Base-by-base conservation (phyloP, 2,329 filamentous ascomycete genomes). In the Epicoccum sorghinum region DNA sequence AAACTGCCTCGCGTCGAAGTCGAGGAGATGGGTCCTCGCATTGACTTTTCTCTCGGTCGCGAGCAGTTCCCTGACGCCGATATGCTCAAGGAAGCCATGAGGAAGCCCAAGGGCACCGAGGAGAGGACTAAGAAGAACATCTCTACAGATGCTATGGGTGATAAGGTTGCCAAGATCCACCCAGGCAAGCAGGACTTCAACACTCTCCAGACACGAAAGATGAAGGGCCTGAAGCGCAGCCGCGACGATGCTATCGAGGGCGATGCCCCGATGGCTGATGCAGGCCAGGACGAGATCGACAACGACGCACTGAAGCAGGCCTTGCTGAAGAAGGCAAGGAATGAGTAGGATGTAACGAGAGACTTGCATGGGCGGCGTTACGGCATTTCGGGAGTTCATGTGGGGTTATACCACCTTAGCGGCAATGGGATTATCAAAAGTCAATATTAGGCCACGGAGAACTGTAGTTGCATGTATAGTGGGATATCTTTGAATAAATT, bases 101-200 rank as follows among this genome's bases (percentile, higher is more conserved):
- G 88, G 84, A 91, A 89, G 80, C 84, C 91, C 45, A 93, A 89
- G 82, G 86, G 85, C 35, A 78, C 76, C 35, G 88, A 90, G 78
- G 88, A 90, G 79, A 82, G 83, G 52, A 88, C 89, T 58, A 98
- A 96, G 89, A 99, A 99, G 89, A 99, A 99, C 77, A 89, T 99
- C 66, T 85, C 87, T 49, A 96, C 90, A 52, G 93, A 98, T 75
- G 78, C 87, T 38, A 91, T 99, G 79, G 95, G 95, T 73, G 95
- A 99, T 78, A 98, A 98, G 87, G 83, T 98, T 61, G 95, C 93
- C 60, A 88, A 92, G 65, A 89, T 99, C 60, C 95, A 99, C 75
- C 78, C 96, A 56, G 91, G 90, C 70, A 91, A 89, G 80, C 92
- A 97, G 78, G 92, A 99, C 78, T 83, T 99, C 55, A 83, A 82